These are phyloP conservation scores for Cladosporium phlei DNA, from an alignment of 2,329 filamentous ascomycete genomes.

Conservation along the genomic window DNA sequence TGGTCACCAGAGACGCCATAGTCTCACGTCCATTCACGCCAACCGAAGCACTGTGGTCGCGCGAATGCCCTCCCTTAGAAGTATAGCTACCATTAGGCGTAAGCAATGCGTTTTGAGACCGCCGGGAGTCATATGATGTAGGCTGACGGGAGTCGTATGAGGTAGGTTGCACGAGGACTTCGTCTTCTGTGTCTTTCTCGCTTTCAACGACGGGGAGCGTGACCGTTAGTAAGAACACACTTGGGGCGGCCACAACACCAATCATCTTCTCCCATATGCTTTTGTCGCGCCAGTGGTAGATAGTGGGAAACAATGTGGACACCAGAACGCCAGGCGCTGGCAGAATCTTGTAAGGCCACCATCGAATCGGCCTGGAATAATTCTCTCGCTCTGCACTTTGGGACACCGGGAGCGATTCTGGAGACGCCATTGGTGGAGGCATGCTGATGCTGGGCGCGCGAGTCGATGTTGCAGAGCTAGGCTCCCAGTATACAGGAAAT, in stretches of 20 bases:
- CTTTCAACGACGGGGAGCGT: constrained; percentile 88
- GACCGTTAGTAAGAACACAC: constrained; percentile 81
- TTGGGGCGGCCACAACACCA: constrained; percentile 78
- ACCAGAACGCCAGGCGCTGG: constrained; percentile 68
- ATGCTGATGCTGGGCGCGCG: constrained; percentile 54
- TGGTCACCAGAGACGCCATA: constrained; percentile 30
- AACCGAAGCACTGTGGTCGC: constrained; percentile 17
- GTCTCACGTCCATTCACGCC: constrained; percentile 29
- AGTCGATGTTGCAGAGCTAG: constrained; percentile 40
- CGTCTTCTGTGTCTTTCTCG: constrained; percentile 46
- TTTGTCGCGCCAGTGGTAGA: constrained; percentile 77
- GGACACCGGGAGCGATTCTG: constrained; percentile 40
- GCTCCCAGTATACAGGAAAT: constrained; percentile 62
- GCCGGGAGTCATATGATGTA: constrained; percentile 11
- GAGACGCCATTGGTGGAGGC: constrained; percentile 48
- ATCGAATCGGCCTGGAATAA: constrained; percentile 9
- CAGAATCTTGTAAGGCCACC: constrained; percentile 73
- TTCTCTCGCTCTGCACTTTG: constrained; percentile 23
- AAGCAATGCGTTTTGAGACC: background rate
- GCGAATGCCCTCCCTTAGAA: constrained; percentile 4
- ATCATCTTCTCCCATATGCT: constrained; percentile 77
- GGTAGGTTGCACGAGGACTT: background rate
- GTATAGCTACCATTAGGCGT: background rate
- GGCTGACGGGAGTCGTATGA: constrained; percentile 8
- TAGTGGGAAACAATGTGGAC: constrained; percentile 77